Evolutionary conservation across 139 green algal species (phyloP).

Genomic region (Picochlorum sp.): DNA sequence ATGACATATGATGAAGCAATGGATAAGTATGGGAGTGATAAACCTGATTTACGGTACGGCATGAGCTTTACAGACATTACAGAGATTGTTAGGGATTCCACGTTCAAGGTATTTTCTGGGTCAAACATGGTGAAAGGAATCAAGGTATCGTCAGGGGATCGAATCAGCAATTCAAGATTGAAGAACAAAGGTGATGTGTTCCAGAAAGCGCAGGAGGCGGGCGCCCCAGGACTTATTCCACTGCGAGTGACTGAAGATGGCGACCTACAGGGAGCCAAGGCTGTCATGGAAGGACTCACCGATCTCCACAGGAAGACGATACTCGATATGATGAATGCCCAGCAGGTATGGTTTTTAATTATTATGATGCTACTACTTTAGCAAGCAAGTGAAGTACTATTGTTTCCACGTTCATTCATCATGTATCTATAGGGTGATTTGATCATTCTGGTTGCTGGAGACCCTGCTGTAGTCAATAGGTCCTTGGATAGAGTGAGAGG

Average conservation of each 20-base stretch:
- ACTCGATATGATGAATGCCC: slow-evolving; percentile 21
- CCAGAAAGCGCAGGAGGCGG: slow-evolving; percentile 15
- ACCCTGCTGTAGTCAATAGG: slow-evolving; percentile 47
- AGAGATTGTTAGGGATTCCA: slow-evolving; percentile 44
- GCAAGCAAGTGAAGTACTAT: too few species aligned
- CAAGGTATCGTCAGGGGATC: slow-evolving; percentile 61
- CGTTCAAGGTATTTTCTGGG: slow-evolving; percentile 79
- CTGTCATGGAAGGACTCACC: slow-evolving; percentile 67
- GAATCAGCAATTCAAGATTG: slow-evolving; percentile 71
- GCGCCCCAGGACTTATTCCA: slow-evolving; percentile 54
- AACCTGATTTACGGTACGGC: slow-evolving; percentile 82
- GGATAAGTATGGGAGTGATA: slow-evolving; percentile 67
- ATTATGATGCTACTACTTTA: too few species aligned
- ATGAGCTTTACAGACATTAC: slow-evolving; percentile 67
- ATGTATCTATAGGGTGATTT: slow-evolving; percentile 55
- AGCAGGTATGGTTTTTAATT: too few species aligned
- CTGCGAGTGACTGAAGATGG: slow-evolving; percentile 59
- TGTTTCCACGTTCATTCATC: too few species aligned
- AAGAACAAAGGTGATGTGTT: slow-evolving; percentile 81
- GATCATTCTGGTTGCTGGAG: slow-evolving; percentile 77
- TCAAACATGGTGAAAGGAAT: slow-evolving; percentile 80
- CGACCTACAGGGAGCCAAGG: slow-evolving; percentile 64
- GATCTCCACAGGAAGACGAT: slow-evolving; percentile 31
- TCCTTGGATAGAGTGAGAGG: slow-evolving; percentile 78
- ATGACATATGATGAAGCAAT: slow-evolving; percentile 91